phyloP scores from a whole-genome alignment of 352 stramenopile genomes.

The Globisporangium cystogenes region DNA sequence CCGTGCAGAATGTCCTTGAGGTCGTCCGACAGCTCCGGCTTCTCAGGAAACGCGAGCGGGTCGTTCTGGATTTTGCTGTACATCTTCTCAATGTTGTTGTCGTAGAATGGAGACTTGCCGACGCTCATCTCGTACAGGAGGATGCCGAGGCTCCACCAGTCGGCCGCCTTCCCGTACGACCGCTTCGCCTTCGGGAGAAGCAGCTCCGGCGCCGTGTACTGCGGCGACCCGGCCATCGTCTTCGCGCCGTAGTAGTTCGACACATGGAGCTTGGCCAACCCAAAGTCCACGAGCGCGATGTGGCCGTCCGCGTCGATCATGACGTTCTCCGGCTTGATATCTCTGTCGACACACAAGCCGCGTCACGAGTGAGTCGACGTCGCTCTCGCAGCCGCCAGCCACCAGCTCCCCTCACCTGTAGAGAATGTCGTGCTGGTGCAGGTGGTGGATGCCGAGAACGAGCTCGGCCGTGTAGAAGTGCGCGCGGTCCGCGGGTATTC shows the following conservation, averaged over 20 bases:
- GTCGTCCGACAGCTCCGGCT: slow-evolving; percentile 57
- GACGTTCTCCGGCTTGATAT: slow-evolving; percentile 97
- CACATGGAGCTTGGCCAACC: slow-evolving; percentile 91
- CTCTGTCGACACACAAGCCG: slow-evolving; percentile 26
- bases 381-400: neutral
- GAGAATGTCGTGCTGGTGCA: slow-evolving; percentile 94
- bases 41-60: slow-evolving; percentile 71
- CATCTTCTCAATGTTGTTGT: slow-evolving; percentile 93
- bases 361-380: neutral
- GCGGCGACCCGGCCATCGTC: slow-evolving; percentile 83
- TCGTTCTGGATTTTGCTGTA: slow-evolving; percentile 91
- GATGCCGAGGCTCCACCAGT: slow-evolving; percentile 90
- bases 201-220: slow-evolving; percentile 85
- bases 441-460: slow-evolving; percentile 88
- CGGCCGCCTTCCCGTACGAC: slow-evolving; percentile 83
- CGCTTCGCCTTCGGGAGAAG: slow-evolving; percentile 81
- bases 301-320: slow-evolving; percentile 95
- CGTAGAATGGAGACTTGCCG: slow-evolving; percentile 91
- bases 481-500: slow-evolving; percentile 74
- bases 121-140: slow-evolving; percentile 93
- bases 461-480: slow-evolving; percentile 94
- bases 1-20: slow-evolving; percentile 76
- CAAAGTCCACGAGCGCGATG: slow-evolving; percentile 95
- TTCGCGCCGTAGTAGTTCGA: slow-evolving; percentile 86
- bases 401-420: slow-evolving; percentile 54